These are phyloP conservation scores for Choiromyces venosus DNA, from an alignment of 495 filamentous ascomycete genomes.

Conservation along the genomic window DNA sequence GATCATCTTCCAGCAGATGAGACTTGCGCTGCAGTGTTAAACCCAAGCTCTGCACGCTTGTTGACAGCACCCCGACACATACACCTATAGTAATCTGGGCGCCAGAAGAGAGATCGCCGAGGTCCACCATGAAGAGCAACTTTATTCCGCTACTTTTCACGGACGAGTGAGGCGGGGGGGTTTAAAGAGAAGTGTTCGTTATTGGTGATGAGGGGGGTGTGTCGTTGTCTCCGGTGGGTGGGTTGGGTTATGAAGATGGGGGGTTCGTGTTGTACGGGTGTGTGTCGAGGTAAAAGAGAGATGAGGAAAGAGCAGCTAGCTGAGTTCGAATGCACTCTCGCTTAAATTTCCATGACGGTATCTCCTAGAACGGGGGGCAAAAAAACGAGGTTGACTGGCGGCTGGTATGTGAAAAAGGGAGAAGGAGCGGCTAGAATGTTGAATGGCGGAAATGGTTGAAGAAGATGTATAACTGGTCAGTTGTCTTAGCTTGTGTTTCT, in stretches of 20 bases:
- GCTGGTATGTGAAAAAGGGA: background rate
- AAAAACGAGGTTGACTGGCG: background rate
- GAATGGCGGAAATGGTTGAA: background rate
- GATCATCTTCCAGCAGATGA: constrained; percentile 91
- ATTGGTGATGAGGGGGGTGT: background rate
- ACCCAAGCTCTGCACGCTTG: constrained; percentile 87
- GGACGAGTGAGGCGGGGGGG: background rate
- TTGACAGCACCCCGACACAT: constrained; percentile 84
- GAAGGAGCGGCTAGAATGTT: background rate
- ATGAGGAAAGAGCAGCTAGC: background rate
- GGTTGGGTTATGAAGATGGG: background rate
- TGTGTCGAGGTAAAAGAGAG: background rate
- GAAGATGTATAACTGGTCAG: background rate
- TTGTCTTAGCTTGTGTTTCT: background rate
- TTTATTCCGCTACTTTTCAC: constrained; percentile 29
- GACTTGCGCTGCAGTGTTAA: constrained; percentile 98
- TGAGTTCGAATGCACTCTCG: background rate
- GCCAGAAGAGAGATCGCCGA: constrained; percentile 77
- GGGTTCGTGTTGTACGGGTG: background rate
- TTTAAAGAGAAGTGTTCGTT: background rate
- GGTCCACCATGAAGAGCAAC: constrained; percentile 48
- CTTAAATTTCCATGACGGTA: background rate
- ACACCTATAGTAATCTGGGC: constrained; percentile 91
- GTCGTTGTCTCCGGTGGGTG: constrained; percentile 4
- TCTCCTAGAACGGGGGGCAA: background rate